Evolutionary conservation across 2,329 filamentous ascomycete genomes (phyloP).

Genomic region (Paraphoma chrysanthemicola): DNA sequence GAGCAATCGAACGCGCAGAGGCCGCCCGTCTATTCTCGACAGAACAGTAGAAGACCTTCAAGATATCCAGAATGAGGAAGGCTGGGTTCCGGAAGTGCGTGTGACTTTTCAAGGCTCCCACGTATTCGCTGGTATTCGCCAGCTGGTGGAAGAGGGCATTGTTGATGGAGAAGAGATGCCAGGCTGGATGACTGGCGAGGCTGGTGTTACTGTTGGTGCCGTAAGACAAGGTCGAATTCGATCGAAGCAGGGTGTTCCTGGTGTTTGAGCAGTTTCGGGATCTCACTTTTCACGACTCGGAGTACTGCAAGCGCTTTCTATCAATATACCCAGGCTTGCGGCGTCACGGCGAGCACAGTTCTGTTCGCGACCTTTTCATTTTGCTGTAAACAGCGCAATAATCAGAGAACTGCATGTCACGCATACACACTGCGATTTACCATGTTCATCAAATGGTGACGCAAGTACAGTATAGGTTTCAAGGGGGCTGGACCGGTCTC

Average conservation of each 20-base stretch:
- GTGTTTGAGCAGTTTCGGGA: slow-evolving; percentile 19
- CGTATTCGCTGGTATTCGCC: slow-evolving; percentile 80
- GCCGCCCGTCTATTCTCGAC: slow-evolving; percentile 44
- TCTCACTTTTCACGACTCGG: slow-evolving; percentile 1
- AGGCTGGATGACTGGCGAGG: slow-evolving; percentile 89
- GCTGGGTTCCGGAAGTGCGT: slow-evolving; percentile 66
- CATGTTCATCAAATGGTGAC: too few relatives aligned
- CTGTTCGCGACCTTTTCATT: not conserved
- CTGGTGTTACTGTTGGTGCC: slow-evolving; percentile 76
- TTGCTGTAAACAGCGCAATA: not conserved
- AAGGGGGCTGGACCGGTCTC: too few relatives aligned
- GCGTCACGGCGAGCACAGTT: slow-evolving; percentile 7
- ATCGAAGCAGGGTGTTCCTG: slow-evolving; percentile 34
- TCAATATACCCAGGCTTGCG: slow-evolving; percentile 32
- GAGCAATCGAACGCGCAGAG: slow-evolving; percentile 28
- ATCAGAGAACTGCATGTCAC: too few relatives aligned
- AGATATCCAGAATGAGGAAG: slow-evolving; percentile 29
- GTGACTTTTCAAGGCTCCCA: slow-evolving; percentile 78
- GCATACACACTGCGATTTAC: too few relatives aligned
- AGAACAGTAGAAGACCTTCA: slow-evolving; percentile 39
- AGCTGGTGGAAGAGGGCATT: slow-evolving; percentile 77
- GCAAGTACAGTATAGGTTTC: too few relatives aligned
- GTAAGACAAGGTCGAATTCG: slow-evolving; percentile 71
- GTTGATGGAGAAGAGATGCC: slow-evolving; percentile 82
- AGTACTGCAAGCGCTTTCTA: slow-evolving; percentile 21